A percentile compares a stretch with the other conserved stretches of the same genome.
Conservation (phyloP, 176 grass and related monocot species). For the Pontederia crassipes region DNA sequence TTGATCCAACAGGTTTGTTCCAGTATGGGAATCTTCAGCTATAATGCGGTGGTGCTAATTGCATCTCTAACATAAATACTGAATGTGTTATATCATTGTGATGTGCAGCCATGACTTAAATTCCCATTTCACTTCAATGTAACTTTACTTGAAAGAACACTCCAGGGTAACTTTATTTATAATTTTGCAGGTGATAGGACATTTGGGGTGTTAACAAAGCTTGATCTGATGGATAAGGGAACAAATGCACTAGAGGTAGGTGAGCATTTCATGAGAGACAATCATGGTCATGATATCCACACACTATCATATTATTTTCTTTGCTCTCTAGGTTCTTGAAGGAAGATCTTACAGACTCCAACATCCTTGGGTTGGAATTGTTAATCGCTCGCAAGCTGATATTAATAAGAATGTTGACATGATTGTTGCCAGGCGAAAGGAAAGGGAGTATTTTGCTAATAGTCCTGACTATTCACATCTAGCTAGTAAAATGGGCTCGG, state of each 20-base stretch:
- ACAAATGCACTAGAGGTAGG: constrained; percentile 95
- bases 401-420: constrained; percentile 99
- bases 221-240: constrained; percentile 99
- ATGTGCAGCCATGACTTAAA: too few relatives aligned
- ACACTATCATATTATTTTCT: neutral
- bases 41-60: too few relatives aligned
- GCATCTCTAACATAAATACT: too few relatives aligned
- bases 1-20: constrained; percentile 72
- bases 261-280: neutral
- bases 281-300: neutral
- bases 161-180: neutral
- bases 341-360: constrained; percentile 91
- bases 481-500: constrained; percentile 97
- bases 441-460: constrained; percentile 85
- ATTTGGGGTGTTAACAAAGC: constrained; percentile 95
- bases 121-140: too few relatives aligned
- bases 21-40: too few relatives aligned
- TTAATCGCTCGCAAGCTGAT: constrained; percentile 99
- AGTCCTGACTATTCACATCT: constrained; percentile 95
- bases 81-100: too few relatives aligned
- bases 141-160: too few relatives aligned
- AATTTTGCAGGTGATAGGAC: constrained; percentile 78
- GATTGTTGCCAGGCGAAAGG: constrained; percentile 79
- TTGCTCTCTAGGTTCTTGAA: constrained; percentile 73
- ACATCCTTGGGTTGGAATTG: constrained; percentile 96